A percentile compares a stretch with the other conserved stretches of the same genome.
phyloP scores from a whole-genome alignment of 495 filamentous ascomycete genomes.

The Gamarada debralockiae region DNA sequence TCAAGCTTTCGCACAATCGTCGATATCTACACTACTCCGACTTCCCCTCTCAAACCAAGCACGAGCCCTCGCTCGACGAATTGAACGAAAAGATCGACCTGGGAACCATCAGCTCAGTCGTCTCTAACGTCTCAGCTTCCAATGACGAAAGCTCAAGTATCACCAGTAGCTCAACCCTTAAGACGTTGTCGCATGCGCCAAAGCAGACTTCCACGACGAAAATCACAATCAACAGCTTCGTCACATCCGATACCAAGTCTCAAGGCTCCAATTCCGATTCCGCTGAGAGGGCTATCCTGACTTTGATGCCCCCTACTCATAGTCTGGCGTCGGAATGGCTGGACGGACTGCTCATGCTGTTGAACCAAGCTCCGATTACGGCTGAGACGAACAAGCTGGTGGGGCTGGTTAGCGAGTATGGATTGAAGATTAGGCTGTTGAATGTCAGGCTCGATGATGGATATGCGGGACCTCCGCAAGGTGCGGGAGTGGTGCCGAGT shows the following conservation, averaged over 20 bases:
- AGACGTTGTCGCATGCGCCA: conserved; percentile 31
- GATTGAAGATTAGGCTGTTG: conserved; percentile 85
- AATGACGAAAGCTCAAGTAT: conserved; percentile 21
- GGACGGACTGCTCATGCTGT: conserved; percentile 90
- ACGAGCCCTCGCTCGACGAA: conserved; percentile 68
- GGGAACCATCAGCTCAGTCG: conserved; percentile 83
- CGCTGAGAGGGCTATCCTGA: conserved; percentile 59
- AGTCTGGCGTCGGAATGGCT: conserved; percentile 92
- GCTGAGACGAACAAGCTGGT: conserved; percentile 88
- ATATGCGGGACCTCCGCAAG: conserved; percentile 15
- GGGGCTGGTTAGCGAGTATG: conserved; percentile 79
- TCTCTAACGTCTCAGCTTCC: conserved; percentile 77
- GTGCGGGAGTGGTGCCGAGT: conserved; percentile 48
- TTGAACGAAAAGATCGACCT: conserved; percentile 86
- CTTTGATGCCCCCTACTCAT: conserved; percentile 76
- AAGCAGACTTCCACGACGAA: conserved; percentile 62
- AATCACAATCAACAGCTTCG: conserved; percentile 84
- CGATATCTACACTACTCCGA: conserved; percentile 89
- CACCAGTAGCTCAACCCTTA: conserved; percentile 49
- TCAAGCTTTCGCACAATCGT: conserved; percentile 86
- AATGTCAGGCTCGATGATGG: conserved; percentile 74
- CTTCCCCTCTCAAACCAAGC: conserved; percentile 61
- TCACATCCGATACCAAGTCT: conserved; percentile 28
- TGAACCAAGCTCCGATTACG: conserved; percentile 96
- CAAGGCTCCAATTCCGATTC: conserved; percentile 1